Base-by-base conservation (phyloP, 768 basidiomycete genomes). In the Tricholoma hemisulphureum region DNA sequence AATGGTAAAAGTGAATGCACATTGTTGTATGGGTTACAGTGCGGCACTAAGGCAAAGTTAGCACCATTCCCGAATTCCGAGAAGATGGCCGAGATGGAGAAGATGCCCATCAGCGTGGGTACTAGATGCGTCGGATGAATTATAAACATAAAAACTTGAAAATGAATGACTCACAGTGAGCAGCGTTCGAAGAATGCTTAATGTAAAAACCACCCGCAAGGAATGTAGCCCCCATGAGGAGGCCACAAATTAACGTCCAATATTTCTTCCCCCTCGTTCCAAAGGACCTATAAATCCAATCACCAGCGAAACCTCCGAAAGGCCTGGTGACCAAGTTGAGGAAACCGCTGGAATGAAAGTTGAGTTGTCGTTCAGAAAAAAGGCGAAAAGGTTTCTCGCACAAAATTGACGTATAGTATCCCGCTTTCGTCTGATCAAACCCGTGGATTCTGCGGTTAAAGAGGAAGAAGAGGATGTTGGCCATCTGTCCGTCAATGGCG, bases 271-370 rank as follows among this genome's bases (percentile, higher is more conserved):
- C 76, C 23, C 62, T 63, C 29, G 73, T 75, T 7, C 81, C 80
- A 43, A 68, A 77, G 48, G 57, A 64, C n/a, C 63, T 60, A 69
- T 83, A 83, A 1, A 80, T 56, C 9, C 68, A 48, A 62, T 83
- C 83, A 6, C 78, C 81, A 10, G 80, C 41, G 62, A 75, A 80
- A 5, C 83, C 82, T 23, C 80, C 80, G 2, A 79, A 56, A 0
- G 82, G 81, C 6, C 84, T 76, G 0, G 79, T 77, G 57, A 82
- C 62, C 35, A 84, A 35, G 63, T 85, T 85, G 43, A 84, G 63
- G 56, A 85, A 73, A 4, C 84, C 82, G 56, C 65, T 69, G 53
- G 60, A 73, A 68, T 56, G 64, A 72, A 48, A 21, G 3, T 16
- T 24, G 1, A 51, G 11, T 3, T n/a, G 1, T 20, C 55, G 39